Base-by-base conservation (phyloP, 306 rosid species). In the Astragalus membranaceus region DNA sequence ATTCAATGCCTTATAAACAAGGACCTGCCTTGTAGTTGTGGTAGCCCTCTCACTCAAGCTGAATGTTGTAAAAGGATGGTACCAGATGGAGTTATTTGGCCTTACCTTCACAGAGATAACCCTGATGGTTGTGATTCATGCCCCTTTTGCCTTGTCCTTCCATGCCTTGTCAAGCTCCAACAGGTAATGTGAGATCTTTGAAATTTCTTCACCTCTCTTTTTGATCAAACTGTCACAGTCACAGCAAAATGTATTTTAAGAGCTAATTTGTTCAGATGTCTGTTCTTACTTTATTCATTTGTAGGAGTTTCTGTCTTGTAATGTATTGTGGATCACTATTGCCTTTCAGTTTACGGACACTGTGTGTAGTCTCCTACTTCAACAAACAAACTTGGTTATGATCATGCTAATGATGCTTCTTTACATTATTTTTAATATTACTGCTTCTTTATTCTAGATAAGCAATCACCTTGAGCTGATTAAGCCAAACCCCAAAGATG, bases 111-210 rank as follows among this genome's bases (percentile, higher is more conserved):
- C 76, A 85, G 75, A 82, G 96, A 88, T 73, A 90, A 78, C 64
- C 93, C 93, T 5, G 92, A 90, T 54, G 97, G 98, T 10, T 93
- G 98, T 85, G 96, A 87, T 81, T 90, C 97, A 64, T 93, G 98
- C 71, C 98, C 98, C 77, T 93, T 79, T 78, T 93, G 98, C 77
- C 77, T 93, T 67, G 96, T 93, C 65, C 97, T 93, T 65, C 98
- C 97, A 72, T 93, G 97, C 80, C 98, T 93, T 52, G 88, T 93
- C 77, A 93, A 93, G 88, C 93, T 93, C 47, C 98, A 93, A 76
- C 98, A 93, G 93, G 98, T 92, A 26, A 51, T 77, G 49, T 76
- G 77, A 74, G 58, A 71, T 71, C 67, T 64, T 67, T 67, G 53
- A 44, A 54, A 14, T 30, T 60, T 71, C 15, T 55, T 52, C 72